Evolutionary conservation across 192 early-diverging fungal genomes (phyloP).

Genomic region (Thoreauomyces humboldtii): DNA sequence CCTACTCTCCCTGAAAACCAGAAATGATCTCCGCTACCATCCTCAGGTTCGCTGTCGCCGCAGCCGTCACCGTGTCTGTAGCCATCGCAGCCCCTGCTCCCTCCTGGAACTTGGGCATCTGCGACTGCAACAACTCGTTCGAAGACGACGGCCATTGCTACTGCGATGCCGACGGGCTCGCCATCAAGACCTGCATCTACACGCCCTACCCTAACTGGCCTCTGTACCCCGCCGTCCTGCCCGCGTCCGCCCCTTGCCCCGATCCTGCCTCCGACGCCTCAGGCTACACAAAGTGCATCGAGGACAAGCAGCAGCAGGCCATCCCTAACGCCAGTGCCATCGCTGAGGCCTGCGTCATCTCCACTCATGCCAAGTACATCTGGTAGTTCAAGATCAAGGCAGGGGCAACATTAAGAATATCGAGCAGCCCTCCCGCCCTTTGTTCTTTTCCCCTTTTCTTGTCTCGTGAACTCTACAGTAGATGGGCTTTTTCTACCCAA

Average conservation of each 20-base stretch:
- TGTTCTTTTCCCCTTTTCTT: too few species aligned
- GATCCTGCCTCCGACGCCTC: background rate
- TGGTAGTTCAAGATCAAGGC: too few species aligned
- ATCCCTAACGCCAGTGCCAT: background rate
- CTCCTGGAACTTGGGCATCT: too few species aligned
- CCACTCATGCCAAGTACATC: background rate
- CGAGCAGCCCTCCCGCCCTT: too few species aligned
- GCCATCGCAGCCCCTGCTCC: too few species aligned
- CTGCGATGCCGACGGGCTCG: background rate
- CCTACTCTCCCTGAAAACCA: too few species aligned
- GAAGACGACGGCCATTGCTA: background rate
- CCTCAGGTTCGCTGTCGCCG: too few species aligned
- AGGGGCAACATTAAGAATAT: too few species aligned
- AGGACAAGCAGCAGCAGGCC: background rate
- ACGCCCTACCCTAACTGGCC: background rate
- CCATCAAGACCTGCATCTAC: background rate
- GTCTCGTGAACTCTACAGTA: too few species aligned
- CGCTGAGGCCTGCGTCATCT: background rate
- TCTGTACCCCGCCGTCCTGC: background rate
- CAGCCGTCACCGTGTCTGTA: too few species aligned
- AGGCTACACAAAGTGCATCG: background rate
- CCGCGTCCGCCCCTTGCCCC: background rate
- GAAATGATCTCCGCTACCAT: too few species aligned
- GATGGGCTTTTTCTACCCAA: too few species aligned
- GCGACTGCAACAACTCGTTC: background rate